Evolutionary conservation across 192 early-diverging fungal genomes (phyloP).

Genomic region (Thoreauomyces humboldtii): DNA sequence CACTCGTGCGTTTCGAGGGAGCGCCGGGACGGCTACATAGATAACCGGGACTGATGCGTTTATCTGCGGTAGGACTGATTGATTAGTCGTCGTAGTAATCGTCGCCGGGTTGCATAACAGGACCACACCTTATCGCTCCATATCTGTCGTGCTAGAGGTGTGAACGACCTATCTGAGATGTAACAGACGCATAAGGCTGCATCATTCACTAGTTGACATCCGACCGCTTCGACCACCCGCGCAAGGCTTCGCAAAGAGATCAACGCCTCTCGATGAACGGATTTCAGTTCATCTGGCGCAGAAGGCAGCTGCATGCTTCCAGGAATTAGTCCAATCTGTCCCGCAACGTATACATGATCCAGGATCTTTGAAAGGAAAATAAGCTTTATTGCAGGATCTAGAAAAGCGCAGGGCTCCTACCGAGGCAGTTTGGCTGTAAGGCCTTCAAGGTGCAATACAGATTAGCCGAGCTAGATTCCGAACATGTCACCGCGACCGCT

Average conservation of each 20-base stretch:
- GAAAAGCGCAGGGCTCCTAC: too few species aligned
- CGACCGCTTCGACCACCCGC: conserved; percentile 43
- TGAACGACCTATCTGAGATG: conserved; percentile 37
- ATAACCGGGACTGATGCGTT: conserved; percentile 40
- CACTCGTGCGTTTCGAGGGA: conserved; percentile 60
- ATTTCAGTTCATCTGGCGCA: background rate
- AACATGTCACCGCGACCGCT: background rate
- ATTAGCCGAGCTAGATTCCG: background rate
- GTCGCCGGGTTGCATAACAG: too few species aligned
- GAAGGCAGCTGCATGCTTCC: conserved; percentile 55
- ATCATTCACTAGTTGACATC: conserved; percentile 22
- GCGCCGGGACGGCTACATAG: conserved; percentile 55
- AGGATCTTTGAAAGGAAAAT: conserved; percentile 36
- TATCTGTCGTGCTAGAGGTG: conserved; percentile 30
- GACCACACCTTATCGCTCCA: conserved; percentile 37
- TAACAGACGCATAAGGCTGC: conserved; percentile 59
- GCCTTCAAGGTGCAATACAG: conserved; percentile 26
- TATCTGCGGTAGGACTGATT: too few species aligned
- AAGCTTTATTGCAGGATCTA: too few species aligned
- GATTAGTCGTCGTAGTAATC: too few species aligned
- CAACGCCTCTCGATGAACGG: conserved; percentile 8
- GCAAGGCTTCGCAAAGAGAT: conserved; percentile 57
- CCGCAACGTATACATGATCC: conserved; percentile 68
- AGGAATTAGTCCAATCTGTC: conserved; percentile 77
- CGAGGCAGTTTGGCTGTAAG: conserved; percentile 72